Evolutionary conservation across 73 alveolate species (phyloP).

Genomic region (Paramecium sonneborni): DNA sequence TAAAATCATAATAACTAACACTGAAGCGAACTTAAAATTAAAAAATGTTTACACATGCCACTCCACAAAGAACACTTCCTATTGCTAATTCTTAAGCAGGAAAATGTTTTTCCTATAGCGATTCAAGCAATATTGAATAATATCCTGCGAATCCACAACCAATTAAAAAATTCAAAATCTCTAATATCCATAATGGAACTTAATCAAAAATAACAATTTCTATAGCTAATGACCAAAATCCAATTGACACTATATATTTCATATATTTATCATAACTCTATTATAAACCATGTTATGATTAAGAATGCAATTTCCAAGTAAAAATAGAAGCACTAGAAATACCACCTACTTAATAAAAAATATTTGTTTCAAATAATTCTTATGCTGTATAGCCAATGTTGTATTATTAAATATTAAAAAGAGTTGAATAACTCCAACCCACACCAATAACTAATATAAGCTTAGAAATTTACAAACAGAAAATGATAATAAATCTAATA

Average conservation of each 20-base stretch:
- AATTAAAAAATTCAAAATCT: neutral
- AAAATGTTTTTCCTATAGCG: neutral
- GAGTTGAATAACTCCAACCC: neutral
- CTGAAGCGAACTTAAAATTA: neutral
- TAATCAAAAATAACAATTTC: neutral
- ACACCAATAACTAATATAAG: neutral
- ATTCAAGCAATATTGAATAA: neutral
- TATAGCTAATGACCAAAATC: neutral
- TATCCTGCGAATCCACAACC: neutral
- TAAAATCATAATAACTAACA: neutral
- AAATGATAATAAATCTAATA: neutral
- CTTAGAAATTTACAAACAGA: neutral
- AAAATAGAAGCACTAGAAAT: neutral
- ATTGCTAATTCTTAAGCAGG: constrained; percentile 20
- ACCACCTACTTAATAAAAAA: neutral
- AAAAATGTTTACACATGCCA: neutral
- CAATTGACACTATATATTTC: neutral
- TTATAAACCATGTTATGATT: neutral
- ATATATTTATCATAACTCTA: neutral
- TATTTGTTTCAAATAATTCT: neutral
- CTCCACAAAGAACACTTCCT: neutral
- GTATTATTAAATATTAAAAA: neutral
- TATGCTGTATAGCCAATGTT: neutral
- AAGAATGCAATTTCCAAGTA: neutral
- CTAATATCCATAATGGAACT: neutral